phyloP scores from a whole-genome alignment of 2,329 filamentous ascomycete genomes.

The Leptodontidium sp. region DNA sequence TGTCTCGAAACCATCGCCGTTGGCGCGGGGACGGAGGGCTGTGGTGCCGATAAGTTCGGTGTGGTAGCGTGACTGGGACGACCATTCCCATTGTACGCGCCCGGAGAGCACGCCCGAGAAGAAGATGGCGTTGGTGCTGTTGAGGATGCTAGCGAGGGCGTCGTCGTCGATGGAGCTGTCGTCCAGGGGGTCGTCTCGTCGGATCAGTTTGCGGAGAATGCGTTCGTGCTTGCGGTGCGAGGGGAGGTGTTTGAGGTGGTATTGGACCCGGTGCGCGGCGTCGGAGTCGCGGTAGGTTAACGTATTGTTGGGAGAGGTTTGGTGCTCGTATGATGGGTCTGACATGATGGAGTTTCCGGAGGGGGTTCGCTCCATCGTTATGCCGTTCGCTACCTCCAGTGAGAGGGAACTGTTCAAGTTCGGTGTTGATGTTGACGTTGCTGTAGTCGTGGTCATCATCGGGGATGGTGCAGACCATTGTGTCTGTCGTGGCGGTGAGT shows the following conservation, averaged over 20 bases:
- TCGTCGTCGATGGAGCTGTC: slow-evolving; percentile 61
- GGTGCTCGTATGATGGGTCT: slow-evolving; percentile 37
- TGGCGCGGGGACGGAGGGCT: slow-evolving; percentile 55
- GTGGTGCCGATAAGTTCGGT: slow-evolving; percentile 69
- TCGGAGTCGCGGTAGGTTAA: slow-evolving; percentile 34
- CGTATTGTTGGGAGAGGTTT: slow-evolving; percentile 29
- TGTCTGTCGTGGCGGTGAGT: slow-evolving; percentile 30
- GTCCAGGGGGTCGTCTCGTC: slow-evolving; percentile 58
- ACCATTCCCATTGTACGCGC: slow-evolving; percentile 71
- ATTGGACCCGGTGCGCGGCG: slow-evolving; percentile 40
- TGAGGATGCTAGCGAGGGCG: slow-evolving; percentile 65
- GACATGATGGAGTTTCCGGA: slow-evolving; percentile 46
- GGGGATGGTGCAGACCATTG: slow-evolving; percentile 30
- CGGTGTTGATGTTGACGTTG: slow-evolving; percentile 1
- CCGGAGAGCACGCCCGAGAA: slow-evolving; percentile 63
- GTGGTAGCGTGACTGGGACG: slow-evolving; percentile 59
- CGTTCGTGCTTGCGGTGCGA: slow-evolving; percentile 47
- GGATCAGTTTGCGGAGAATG: slow-evolving; percentile 65
- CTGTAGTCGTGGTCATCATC: slow-evolving; percentile 28
- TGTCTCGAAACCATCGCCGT: slow-evolving; percentile 63
- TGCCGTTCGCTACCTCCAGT: slow-evolving; percentile 26
- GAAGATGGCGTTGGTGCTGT: slow-evolving; percentile 68
- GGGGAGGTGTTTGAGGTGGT: slow-evolving; percentile 31
- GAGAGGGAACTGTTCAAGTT: slow-evolving; percentile 17
- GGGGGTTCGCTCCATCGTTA: slow-evolving; percentile 44